A percentile compares a stretch with the other conserved stretches of the same genome.
Evolutionary conservation across 805 yeast species (phyloP).

Genomic region (Kuraishia capsulata): DNA sequence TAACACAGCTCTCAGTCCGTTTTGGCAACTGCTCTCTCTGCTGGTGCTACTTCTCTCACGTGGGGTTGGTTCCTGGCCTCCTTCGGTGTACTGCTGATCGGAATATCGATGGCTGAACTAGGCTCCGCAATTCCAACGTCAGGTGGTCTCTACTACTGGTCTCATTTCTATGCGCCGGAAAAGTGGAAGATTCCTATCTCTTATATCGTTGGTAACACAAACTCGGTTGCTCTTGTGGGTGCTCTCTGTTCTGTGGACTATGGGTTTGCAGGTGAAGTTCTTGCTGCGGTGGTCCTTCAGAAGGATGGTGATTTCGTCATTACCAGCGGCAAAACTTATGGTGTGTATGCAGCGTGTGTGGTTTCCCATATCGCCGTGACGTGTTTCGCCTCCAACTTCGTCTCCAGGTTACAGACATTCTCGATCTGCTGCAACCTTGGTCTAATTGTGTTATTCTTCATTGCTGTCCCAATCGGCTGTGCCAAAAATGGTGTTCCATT

Average conservation of each 20-base stretch:
- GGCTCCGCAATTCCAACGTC: constrained; percentile 62
- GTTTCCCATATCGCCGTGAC: constrained; percentile 27
- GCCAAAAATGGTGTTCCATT: constrained; percentile 14
- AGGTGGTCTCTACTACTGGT: constrained; percentile 63
- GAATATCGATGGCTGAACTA: constrained; percentile 50
- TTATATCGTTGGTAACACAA: constrained; percentile 33
- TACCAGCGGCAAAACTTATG: constrained; percentile 29
- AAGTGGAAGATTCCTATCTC: constrained; percentile 25
- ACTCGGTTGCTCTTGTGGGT: constrained; percentile 30
- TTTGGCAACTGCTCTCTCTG: constrained; percentile 41
- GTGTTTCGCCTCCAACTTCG: constrained; percentile 28
- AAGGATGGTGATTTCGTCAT: constrained; percentile 29
- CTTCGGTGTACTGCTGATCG: constrained; percentile 42
- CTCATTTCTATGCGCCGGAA: constrained; percentile 36
- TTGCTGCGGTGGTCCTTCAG: constrained; percentile 31
- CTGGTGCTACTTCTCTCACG: constrained; percentile 50
- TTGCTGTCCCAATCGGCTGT: constrained; percentile 38
- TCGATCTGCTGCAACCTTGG: constrained; percentile 28
- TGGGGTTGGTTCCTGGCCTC: constrained; percentile 50
- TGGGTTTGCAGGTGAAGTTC: constrained; percentile 33
- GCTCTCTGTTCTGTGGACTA: constrained; percentile 34
- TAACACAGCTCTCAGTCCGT: too few species aligned
- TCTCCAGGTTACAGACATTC: constrained; percentile 29
- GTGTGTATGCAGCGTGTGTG: constrained; percentile 34
- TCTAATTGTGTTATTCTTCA: constrained; percentile 28